These are phyloP conservation scores for Daldinia caldariorum DNA, from an alignment of 495 filamentous ascomycete genomes.

Conservation along the genomic window DNA sequence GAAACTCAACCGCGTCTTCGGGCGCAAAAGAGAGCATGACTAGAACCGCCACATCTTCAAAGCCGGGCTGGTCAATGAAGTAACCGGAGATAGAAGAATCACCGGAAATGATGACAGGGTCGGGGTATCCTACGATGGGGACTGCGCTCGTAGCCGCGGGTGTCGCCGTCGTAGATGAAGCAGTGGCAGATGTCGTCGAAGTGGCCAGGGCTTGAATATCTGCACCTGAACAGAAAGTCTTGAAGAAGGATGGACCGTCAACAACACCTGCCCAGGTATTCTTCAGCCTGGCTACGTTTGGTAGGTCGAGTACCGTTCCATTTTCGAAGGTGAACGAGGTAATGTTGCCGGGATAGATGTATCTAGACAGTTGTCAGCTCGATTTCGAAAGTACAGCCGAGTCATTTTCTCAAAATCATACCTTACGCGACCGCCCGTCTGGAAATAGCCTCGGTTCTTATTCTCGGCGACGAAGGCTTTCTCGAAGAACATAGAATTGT, in stretches of 20 bases:
- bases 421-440: constrained; percentile 47
- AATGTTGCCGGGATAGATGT: constrained; percentile 52
- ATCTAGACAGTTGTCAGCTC: constrained; percentile 28
- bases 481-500: constrained; percentile 59
- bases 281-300: constrained; percentile 54
- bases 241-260: constrained; percentile 53
- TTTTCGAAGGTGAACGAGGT: constrained; percentile 58
- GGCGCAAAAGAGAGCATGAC: constrained; percentile 44
- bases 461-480: constrained; percentile 42
- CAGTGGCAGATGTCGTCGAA: constrained; percentile 27
- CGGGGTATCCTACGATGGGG: constrained; percentile 60
- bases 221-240: constrained; percentile 49
- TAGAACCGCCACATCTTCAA: constrained; percentile 58
- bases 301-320: constrained; percentile 46
- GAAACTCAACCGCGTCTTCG: constrained; percentile 48
- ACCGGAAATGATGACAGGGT: constrained; percentile 54
- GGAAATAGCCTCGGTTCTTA: constrained; percentile 42
- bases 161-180: constrained; percentile 28
- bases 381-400: not conserved
- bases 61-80: constrained; percentile 57
- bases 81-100: constrained; percentile 60
- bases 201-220: constrained; percentile 13
- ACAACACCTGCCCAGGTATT: constrained; percentile 47
- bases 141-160: constrained; percentile 34
- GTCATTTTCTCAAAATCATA: constrained; percentile 9